Evolutionary conservation across 148 eudicot genomes (phyloP).

Genomic region (Rhododendron vialii): DNA sequence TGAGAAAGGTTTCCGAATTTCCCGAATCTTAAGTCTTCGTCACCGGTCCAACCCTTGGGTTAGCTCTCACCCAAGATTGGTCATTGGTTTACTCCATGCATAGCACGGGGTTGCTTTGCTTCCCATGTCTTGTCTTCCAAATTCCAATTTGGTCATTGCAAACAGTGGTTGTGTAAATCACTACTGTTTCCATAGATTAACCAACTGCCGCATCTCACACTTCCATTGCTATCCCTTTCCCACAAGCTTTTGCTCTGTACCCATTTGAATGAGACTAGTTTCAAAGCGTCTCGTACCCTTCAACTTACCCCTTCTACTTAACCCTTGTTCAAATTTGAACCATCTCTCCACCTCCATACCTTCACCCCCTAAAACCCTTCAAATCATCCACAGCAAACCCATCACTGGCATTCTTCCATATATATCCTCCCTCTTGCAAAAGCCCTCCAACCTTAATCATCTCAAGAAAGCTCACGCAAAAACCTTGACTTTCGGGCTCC

Average conservation of each 20-base stretch:
- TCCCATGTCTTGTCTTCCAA: too few species aligned
- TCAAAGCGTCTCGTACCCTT: neutral
- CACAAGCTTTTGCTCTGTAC: neutral
- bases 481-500: slow-evolving; percentile 13
- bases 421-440: neutral
- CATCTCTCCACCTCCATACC: neutral
- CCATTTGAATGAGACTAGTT: neutral
- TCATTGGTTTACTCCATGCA: too few species aligned
- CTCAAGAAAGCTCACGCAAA: slow-evolving; percentile 10
- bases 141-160: too few species aligned
- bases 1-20: too few species aligned
- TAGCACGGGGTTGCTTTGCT: too few species aligned
- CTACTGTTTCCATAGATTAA: too few species aligned
- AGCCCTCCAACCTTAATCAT: neutral
- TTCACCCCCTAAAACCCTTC: neutral
- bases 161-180: too few species aligned
- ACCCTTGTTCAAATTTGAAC: slow-evolving; percentile 1
- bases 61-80: too few species aligned
- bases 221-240: neutral
- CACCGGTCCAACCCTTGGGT: too few species aligned
- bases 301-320: neutral
- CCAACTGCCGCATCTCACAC: neutral
- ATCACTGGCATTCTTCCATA: neutral
- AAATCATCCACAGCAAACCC: neutral
- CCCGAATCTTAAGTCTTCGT: too few species aligned